These are phyloP conservation scores for Laguncularia racemosa DNA, from an alignment of 345 rosid species.

Conservation along the genomic window DNA sequence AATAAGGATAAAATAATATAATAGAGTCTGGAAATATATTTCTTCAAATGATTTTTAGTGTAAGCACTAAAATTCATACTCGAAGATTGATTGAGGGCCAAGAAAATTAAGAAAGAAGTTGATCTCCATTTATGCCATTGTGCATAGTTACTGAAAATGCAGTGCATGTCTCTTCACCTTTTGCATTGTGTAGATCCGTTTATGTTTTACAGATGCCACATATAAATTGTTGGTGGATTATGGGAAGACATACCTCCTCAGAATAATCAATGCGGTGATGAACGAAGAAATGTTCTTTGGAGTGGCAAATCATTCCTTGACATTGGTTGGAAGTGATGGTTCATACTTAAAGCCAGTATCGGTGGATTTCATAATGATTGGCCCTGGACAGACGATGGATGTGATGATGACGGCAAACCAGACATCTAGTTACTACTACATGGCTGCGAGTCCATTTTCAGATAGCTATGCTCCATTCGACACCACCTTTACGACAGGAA, in stretches of 20 bases:
- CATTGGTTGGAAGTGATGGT: conserved; percentile 25
- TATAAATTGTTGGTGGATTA: conserved; percentile 16
- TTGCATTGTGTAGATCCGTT: background rate
- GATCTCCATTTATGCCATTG: no score
- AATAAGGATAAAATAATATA: no score
- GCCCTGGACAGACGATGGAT: conserved; percentile 34
- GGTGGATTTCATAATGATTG: conserved; percentile 9
- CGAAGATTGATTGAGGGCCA: no score
- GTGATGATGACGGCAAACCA: conserved; percentile 23
- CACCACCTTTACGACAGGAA: conserved; percentile 13
- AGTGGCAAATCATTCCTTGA: conserved; percentile 21
- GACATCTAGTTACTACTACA: conserved; percentile 11
- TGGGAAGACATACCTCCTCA: conserved; percentile 30
- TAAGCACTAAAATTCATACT: no score
- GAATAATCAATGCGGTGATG: conserved; percentile 24
- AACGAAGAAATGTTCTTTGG: conserved; percentile 29
- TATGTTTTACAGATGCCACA: conserved; percentile 8
- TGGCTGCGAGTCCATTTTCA: conserved; percentile 5
- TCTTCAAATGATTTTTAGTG: no score
- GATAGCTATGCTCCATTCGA: background rate
- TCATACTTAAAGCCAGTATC: conserved; percentile 25
- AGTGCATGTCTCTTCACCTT: no score
- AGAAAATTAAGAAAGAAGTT: no score
- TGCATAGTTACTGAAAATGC: no score
- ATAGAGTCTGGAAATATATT: no score